Percentiles rank a stretch among this genome's conserved stretches.
These are phyloP conservation scores for Calcarisporium arbuscula DNA, from an alignment of 2,329 filamentous ascomycete genomes.

Conservation along the genomic window DNA sequence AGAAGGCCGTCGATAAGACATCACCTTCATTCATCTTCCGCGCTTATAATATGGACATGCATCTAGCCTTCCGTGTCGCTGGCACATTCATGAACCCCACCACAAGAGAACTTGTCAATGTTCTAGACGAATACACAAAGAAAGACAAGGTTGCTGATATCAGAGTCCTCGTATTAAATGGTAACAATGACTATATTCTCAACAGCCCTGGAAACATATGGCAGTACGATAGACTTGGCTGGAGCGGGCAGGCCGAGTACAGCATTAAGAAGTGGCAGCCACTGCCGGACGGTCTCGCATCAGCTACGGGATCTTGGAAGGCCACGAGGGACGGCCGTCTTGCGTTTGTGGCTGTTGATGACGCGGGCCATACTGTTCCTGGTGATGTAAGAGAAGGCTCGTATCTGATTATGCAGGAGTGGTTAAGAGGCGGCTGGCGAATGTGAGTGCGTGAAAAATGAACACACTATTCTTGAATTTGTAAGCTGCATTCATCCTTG, in stretches of 20 bases:
- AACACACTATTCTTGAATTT: too few species aligned
- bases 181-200: conserved; percentile 12
- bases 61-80: too few species aligned
- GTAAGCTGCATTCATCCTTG: too few species aligned
- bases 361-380: conserved; percentile 34
- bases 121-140: conserved; percentile 3
- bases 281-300: neutral
- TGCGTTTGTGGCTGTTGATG: conserved; percentile 23
- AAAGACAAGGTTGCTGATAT: conserved; percentile 1
- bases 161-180: conserved; percentile 4
- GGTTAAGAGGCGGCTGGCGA: conserved; percentile 8
- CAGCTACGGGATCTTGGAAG: conserved; percentile 10
- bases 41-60: too few species aligned
- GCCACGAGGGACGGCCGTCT: conserved; percentile 9
- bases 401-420: conserved; percentile 12
- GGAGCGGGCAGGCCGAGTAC: conserved; percentile 37
- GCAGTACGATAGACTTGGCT: conserved; percentile 32
- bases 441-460: too few species aligned
- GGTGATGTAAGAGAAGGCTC: conserved; percentile 12
- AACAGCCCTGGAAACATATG: conserved; percentile 18
- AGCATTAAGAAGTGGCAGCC: conserved; percentile 19
- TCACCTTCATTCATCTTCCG: conserved; percentile 1
- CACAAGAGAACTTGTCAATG: conserved; percentile 1
- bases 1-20: conserved; percentile 5
- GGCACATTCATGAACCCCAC: conserved; percentile 1